Base-by-base conservation (phyloP, 352 stramenopile genomes). In the Globisporangium megalacanthum region DNA sequence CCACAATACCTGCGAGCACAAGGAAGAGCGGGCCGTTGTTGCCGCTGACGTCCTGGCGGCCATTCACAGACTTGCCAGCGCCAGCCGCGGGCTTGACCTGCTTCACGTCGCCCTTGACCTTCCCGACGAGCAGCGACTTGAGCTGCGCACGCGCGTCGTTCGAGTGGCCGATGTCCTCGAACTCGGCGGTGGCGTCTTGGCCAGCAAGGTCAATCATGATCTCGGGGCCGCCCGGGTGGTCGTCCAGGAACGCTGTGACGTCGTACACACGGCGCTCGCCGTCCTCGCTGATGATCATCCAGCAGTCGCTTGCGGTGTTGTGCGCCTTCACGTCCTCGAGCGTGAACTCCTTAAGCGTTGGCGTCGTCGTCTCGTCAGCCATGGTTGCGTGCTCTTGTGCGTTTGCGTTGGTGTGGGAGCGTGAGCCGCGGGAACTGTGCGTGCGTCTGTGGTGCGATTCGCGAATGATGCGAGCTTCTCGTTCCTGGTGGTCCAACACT, bases 171-270 rank as follows among this genome's bases (percentile, higher is more conserved):
- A 99, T 98, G 68, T 99, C 96, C 67, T 99, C 79, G 65, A 98
- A 98, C 59, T 95, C 91, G 52, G 92, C 90, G 4, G 87, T 96
- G 19, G 88, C 92, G 72, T 98, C 92, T 66, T 92, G 76, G 49
- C 94, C 95, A 25, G 90, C 92, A 59, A 98, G 78, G 62, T 98
- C 96, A 52, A 99, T 73, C 68, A 99, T 91, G 58, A 99, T 97
- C 79, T 99, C 96, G 9, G 96, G 90, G 53, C 97, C 97, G 69
- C 97, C 97, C n/a, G 97, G 97, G 77, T 99, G 97, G 72, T 99
- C 95, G 66, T 99, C 95, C 52, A 99, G 79, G 79, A 99, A 99
- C 53, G 86, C 84, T 20, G 95, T 98, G 37, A 99, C 92, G 71
- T 99, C 94, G 73, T 99, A 99, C 22, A 99, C 96, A 73, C 98